Evolutionary conservation across 148 eudicot species (phyloP), one percentile per base, ranked within the genome.

Genomic region (Heliosperma pusillum): DNA sequence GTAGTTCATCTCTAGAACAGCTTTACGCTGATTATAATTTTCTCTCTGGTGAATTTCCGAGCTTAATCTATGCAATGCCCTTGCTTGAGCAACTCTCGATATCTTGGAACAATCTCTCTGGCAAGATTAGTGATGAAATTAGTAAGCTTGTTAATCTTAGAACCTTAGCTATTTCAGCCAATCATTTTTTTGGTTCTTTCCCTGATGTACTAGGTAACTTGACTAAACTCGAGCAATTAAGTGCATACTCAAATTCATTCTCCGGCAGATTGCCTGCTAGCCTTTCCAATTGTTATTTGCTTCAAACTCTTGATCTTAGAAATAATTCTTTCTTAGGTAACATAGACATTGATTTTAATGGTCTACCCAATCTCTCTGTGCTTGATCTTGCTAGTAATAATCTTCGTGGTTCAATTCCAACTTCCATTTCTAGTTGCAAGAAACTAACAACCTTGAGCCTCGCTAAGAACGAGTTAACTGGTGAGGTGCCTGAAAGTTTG

Each of bases 311-410:
- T 77, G 93, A 91, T 89, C 89, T 93, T 59, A 84, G 93, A 40
- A 93, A 93, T 83, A 93, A 91, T 82, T 86, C 98, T n/a, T 82
- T 93, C 63, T 75, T 81, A 3, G 96, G 93, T 36, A 61, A 50
- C 3, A 75, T 91, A 56, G 72, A 73, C 78, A 74, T 89, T 69
- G 82, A 89, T 83, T 91, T 89, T 76, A 77, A 82, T 66, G 66
- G 81, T 70, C 73, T 92, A 71, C 68, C 84, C 24, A 72, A 78
- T 76, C 85, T 92, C 21, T 77, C 66, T 58, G 77, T 75, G 36
- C 88, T 92, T 84, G 88, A 89, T 73, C 85, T 89, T 80, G 97
- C 86, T 25, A 89, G 86, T 68, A 92, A 92, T 80, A 78, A 72
- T 76, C 86, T 92, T 53, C 29, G 22, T 44, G 92, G 93, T 65